Evolutionary conservation across 2,329 filamentous ascomycete species (phyloP).

Genomic region (Pseudogymnoascus sp.): DNA sequence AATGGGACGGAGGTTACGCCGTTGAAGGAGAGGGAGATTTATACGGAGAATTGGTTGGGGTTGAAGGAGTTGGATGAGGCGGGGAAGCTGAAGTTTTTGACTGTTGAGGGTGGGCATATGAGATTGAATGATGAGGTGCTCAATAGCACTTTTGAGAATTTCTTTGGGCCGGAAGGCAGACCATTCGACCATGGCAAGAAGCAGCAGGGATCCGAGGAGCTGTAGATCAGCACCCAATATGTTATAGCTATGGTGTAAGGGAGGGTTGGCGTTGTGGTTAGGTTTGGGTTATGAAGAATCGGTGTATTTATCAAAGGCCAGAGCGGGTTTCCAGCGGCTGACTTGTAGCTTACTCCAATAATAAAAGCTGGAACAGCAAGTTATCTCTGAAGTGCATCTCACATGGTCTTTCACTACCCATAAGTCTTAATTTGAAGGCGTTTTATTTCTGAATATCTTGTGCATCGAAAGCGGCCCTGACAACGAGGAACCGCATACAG

Average conservation of each 20-base stretch:
- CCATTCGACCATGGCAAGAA: slow-evolving; percentile 1
- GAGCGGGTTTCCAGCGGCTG: background rate
- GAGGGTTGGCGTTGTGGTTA: background rate
- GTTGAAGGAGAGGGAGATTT: slow-evolving; percentile 62
- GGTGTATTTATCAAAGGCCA: background rate
- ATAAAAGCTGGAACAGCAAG: background rate
- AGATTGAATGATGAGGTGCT: slow-evolving; percentile 58
- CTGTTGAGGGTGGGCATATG: slow-evolving; percentile 75
- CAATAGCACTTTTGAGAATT: slow-evolving; percentile 32
- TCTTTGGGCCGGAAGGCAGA: slow-evolving; percentile 31
- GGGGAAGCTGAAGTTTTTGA: slow-evolving; percentile 68
- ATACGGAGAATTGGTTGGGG: slow-evolving; percentile 90
- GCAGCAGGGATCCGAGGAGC: background rate
- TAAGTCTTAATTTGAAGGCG: background rate
- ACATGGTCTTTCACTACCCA: background rate
- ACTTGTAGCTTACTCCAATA: background rate
- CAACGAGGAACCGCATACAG: background rate
- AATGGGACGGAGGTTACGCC: slow-evolving; percentile 60
- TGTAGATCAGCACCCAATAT: background rate
- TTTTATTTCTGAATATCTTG: slow-evolving; percentile 5
- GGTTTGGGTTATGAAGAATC: background rate
- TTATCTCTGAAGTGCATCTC: background rate
- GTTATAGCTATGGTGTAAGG: background rate
- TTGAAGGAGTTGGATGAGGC: slow-evolving; percentile 69
- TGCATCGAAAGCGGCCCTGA: background rate